These are phyloP conservation scores for Areca catechu DNA, from an alignment of 176 grass and related monocot genomes.

Conservation along the genomic window DNA sequence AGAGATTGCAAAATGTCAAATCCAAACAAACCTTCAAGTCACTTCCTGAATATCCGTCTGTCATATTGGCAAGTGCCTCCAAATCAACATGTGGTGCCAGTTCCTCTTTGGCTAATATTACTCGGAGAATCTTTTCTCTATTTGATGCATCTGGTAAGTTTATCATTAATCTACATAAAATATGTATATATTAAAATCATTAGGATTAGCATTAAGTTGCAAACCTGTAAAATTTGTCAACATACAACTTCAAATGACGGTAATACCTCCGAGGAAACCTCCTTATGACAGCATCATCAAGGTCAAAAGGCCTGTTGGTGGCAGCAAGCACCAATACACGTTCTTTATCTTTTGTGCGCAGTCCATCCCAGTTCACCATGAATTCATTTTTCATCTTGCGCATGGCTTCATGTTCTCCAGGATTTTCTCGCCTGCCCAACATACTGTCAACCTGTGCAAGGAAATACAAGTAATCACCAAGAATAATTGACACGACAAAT, in stretches of 20 bases:
- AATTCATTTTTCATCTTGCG: slow-evolving; percentile 99
- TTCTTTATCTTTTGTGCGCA: slow-evolving; percentile 96
- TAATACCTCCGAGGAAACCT: slow-evolving; percentile 87
- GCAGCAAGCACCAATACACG: slow-evolving; percentile 95
- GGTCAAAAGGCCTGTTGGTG: slow-evolving; percentile 97
- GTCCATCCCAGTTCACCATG: slow-evolving; percentile 97
- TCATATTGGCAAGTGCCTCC: slow-evolving; percentile 89
- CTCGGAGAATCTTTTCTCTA: slow-evolving; percentile 93
- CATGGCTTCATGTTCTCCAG: slow-evolving; percentile 98
- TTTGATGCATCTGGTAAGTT: slow-evolving; percentile 91
- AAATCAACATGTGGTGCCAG: slow-evolving; percentile 47
- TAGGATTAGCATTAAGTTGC: neutral
- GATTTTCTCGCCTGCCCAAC: slow-evolving; percentile 98
- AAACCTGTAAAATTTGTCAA: too few relatives aligned
- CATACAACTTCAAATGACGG: neutral
- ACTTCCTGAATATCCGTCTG: slow-evolving; percentile 95
- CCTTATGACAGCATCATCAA: slow-evolving; percentile 99
- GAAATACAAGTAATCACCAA: neutral
- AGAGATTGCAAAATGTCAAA: too few relatives aligned
- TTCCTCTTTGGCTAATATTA: slow-evolving; percentile 97
- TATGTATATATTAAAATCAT: neutral
- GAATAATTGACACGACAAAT: neutral
- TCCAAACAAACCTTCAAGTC: slow-evolving; percentile 78
- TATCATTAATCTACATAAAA: slow-evolving; percentile 87
- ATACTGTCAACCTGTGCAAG: slow-evolving; percentile 83